A percentile compares a stretch with the other conserved stretches of the same genome.
These are phyloP conservation scores for Dipodascus albidus DNA, from an alignment of 805 yeast species.

Conservation along the genomic window DNA sequence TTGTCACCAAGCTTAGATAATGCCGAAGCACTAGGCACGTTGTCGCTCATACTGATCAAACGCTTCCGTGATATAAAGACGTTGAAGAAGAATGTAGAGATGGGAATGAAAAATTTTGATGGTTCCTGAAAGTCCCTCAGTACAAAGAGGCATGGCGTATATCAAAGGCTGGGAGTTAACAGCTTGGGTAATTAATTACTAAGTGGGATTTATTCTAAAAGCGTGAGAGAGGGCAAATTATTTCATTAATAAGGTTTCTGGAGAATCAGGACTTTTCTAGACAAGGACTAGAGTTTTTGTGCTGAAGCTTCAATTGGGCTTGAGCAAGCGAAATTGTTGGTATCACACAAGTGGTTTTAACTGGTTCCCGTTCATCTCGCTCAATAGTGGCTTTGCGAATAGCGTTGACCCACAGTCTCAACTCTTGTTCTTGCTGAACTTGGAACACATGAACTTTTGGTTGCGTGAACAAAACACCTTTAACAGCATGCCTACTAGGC, in stretches of 20 bases:
- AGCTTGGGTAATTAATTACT: not conserved
- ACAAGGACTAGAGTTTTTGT: not conserved
- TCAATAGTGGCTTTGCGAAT: constrained; percentile 94
- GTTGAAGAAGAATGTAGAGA: not conserved
- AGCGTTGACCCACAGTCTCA: constrained; percentile 93
- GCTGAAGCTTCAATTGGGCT: constrained; percentile 59
- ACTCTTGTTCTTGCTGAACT: constrained; percentile 79
- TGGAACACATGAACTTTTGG: constrained; percentile 95
- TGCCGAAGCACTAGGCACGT: not conserved
- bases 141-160: not conserved
- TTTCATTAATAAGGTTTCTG: not conserved
- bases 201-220: not conserved
- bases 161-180: not conserved
- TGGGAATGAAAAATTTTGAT: not conserved
- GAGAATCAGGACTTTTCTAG: not conserved
- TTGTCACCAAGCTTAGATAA: not conserved
- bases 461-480: constrained; percentile 91
- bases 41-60: not conserved
- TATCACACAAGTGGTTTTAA: constrained; percentile 81
- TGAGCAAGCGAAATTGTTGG: constrained; percentile 85
- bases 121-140: not conserved
- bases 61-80: not conserved
- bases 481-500: constrained; percentile 93
- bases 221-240: not conserved
- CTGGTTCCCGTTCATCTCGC: constrained; percentile 85